These are phyloP conservation scores for Venturiaceae sp. DNA, from an alignment of 2,329 filamentous ascomycete genomes.

Conservation along the genomic window DNA sequence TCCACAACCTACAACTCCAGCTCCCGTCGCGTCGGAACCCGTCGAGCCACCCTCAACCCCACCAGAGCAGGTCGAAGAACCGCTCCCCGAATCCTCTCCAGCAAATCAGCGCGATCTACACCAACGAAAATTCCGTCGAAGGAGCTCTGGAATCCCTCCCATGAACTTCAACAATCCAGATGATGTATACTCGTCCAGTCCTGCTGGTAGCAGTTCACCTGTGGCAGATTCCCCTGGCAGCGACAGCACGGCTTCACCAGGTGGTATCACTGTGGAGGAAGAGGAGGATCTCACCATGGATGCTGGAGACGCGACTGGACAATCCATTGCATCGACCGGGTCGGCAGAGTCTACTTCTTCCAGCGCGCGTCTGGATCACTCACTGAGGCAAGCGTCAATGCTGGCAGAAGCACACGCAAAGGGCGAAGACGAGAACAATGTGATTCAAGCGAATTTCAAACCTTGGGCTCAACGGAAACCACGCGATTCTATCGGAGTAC, in stretches of 20 bases:
- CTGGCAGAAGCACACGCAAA: constrained; percentile 55
- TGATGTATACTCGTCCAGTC: constrained; percentile 63
- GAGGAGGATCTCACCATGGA: constrained; percentile 76
- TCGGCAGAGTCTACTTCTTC: constrained; percentile 52
- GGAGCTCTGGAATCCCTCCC: constrained; percentile 55
- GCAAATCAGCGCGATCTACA: constrained; percentile 56
- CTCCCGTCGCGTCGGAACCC: constrained; percentile 19
- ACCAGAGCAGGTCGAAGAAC: constrained; percentile 50
- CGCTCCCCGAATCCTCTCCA: constrained; percentile 48
- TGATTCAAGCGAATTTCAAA: constrained; percentile 63
- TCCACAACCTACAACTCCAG: constrained; percentile 12
- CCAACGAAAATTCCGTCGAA: constrained; percentile 40
- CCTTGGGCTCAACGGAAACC: constrained; percentile 57
- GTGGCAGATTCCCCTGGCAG: constrained; percentile 10
- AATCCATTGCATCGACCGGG: constrained; percentile 53
- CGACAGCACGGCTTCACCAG: constrained; percentile 41
- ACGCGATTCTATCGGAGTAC: constrained; percentile 13
- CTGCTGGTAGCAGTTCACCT: constrained; percentile 54
- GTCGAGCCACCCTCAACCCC: constrained; percentile 51
- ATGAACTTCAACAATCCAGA: constrained; percentile 57
- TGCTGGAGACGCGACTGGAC: constrained; percentile 48
- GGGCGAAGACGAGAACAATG: constrained; percentile 51
- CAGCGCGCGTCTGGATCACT: constrained; percentile 66
- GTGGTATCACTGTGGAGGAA: constrained; percentile 50
- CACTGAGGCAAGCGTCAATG: constrained; percentile 63